Percentiles rank a stretch among this genome's conserved stretches.
Conservation (phyloP, 2,329 filamentous ascomycete genomes). For the Fusarium mundagurra region DNA sequence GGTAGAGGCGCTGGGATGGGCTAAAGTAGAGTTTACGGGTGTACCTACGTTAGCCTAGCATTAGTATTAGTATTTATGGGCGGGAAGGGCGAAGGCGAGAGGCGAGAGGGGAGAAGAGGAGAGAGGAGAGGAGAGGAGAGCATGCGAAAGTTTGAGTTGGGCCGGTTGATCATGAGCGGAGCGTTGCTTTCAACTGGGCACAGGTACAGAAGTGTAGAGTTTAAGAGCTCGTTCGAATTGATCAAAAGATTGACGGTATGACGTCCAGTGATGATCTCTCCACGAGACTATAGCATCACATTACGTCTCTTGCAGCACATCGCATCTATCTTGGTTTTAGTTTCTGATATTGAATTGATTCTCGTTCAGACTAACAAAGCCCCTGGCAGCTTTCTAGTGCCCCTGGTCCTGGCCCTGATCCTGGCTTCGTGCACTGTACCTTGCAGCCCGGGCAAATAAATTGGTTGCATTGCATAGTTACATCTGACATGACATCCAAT, state of each 20-base stretch:
- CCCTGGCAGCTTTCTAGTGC: background rate
- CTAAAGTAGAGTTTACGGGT: slow-evolving; percentile 35
- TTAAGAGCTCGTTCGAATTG: slow-evolving; percentile 3
- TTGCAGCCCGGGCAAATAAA: slow-evolving; percentile 20
- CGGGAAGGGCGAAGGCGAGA: slow-evolving; percentile 12
- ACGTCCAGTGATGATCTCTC: slow-evolving; percentile 15
- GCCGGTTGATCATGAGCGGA: slow-evolving; percentile 9
- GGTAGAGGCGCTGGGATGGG: slow-evolving; percentile 23
- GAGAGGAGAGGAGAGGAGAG: background rate
- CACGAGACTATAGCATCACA: slow-evolving; percentile 1
- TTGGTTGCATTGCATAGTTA: slow-evolving; percentile 30
- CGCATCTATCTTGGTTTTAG: background rate
- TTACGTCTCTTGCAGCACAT: slow-evolving; percentile 2
- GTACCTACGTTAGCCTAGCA: slow-evolving; percentile 36
- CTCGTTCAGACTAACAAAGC: background rate
- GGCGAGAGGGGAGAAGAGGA: background rate
- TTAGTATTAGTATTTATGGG: slow-evolving; percentile 13
- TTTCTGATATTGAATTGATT: background rate
- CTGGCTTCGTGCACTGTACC: slow-evolving; percentile 11
- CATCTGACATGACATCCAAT: slow-evolving; percentile 3
- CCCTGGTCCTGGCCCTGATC: background rate
- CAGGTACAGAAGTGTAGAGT: background rate
- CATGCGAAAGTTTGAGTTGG: slow-evolving; percentile 25
- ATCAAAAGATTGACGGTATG: slow-evolving; percentile 8
- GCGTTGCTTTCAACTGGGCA: slow-evolving; percentile 7